Base-by-base conservation (phyloP, 352 stramenopile species). In the Phytopythium kandeliae region DNA sequence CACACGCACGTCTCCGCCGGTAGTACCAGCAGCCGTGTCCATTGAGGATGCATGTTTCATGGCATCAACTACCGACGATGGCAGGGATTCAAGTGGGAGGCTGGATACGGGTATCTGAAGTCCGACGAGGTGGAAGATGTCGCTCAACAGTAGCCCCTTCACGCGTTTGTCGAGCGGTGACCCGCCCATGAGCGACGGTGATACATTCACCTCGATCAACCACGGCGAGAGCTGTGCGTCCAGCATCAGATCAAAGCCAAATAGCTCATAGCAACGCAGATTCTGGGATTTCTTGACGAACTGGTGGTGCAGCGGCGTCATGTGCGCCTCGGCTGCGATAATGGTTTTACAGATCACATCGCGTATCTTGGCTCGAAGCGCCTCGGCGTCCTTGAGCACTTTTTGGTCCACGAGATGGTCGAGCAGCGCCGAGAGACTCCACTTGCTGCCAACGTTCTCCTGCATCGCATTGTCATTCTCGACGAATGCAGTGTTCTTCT, bases 101-200 rank as follows among this genome's bases (percentile, higher is more conserved):
- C 34, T 67, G 9, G 59, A 34, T 1, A 78, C 25, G 0, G 71
- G 54, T 0, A 85, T 73, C 4, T 75, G 73, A 6, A 89, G 51
- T 10, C 83, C 83, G 3, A 93, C 78, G 19, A 93, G 63, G 43
- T 93, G 78, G 34, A 90, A 75, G n/a, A 82, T 86, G 45, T 93
- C 83, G 33, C 74, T 87, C 16, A 93, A 55, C 7, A 93, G 54
- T n/a, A 90, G 50, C 2, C 79, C 82, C 49, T 93, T 93, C 11
- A 92, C 64, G 12, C 78, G 67, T 17, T 78, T 72, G 33, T 92
- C 82, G 0, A 92, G 65, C 15, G 79, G 79, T 0, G 78, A 89
- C 17, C 63, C 71, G 13, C 75, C 78, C 82, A 92, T 90, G n/a
- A 90, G 69, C 34, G 79, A 90, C 19, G 79, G 79, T 38, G 76